Evolutionary conservation across 2,329 filamentous ascomycete genomes (phyloP), one percentile per base, ranked within the genome.

Genomic region (Phaeophleospora eucalypticola): DNA sequence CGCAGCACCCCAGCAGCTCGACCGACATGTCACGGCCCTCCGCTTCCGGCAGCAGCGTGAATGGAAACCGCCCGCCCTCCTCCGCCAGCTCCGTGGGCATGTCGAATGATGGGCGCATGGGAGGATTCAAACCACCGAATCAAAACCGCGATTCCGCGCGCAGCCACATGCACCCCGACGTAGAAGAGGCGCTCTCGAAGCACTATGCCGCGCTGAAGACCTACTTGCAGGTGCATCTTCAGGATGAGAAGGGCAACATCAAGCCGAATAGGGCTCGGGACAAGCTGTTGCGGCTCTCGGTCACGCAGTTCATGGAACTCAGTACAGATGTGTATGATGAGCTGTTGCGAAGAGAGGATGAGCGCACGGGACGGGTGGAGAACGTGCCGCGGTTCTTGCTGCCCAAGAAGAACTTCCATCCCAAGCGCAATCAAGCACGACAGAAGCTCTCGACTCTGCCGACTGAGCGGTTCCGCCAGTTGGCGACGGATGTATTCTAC

Each of bases 311-410:
- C 68, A 89, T 95, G 69, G 93, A 98, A 71, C 79, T 98, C 53
- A 96, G 90, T 70, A 97, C 91, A 48, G 93, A 98, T 71, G 91
- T 98, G 34, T 97, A 87, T 70, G 93, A 98, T 69, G 93, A 98
- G 71, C 76, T 97, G 56, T 77, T 94, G 58, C 84, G 93, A 49
- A 82, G 93, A 54, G 90, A 97, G 68, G 80, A 86, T 56, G 76
- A 75, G 42, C 69, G 72, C 32, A 64, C 65, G 53, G 64, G 68
- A 41, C 67, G 71, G 21, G 71, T 71, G n/a, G 67, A 68, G 48
- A 78, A 66, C 62, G 76, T 56, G n/a, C 87, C 89, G 2, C 72
- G 81, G 10, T 94, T 83, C 64, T 79, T 98, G 4, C 73, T 87
- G 18, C 88, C 93, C n/a, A 89, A 91, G 66, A 79, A 84, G 55